Percentiles rank a stretch among this genome's conserved stretches.
Conservation (phyloP, 345 rosid genomes). For the Bruguiera gymnorhiza region DNA sequence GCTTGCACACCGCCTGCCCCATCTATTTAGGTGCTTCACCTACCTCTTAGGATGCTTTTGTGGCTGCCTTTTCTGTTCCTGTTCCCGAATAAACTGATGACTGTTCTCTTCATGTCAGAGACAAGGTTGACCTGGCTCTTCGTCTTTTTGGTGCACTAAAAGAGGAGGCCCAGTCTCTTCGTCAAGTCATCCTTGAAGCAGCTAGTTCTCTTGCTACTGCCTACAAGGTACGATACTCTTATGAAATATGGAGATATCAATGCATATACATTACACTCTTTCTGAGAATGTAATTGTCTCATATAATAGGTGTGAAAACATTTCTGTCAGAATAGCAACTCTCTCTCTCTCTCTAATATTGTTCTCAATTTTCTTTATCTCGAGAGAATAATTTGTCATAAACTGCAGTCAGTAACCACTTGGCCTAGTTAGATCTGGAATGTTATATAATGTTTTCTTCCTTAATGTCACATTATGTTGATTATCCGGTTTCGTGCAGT, state of each 20-base stretch:
- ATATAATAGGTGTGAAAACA: too few relatives aligned
- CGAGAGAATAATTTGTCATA: too few relatives aligned
- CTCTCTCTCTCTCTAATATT: too few relatives aligned
- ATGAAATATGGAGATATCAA: too few relatives aligned
- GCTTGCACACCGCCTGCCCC: conserved; percentile 84
- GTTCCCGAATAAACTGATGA: conserved; percentile 10
- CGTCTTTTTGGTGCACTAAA: conserved; percentile 88
- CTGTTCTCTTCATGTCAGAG: conserved; percentile 46
- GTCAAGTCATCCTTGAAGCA: conserved; percentile 79
- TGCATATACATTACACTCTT: too few relatives aligned
- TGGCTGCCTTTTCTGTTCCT: conserved; percentile 21
- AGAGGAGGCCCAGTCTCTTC: conserved; percentile 66
- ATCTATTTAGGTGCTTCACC: conserved; percentile 73
- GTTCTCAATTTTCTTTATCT: too few relatives aligned
- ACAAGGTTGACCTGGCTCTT: conserved; percentile 83
- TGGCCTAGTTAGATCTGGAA: neutral
- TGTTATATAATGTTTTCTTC: neutral
- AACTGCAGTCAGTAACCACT: neutral
- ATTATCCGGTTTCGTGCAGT: too few relatives aligned
- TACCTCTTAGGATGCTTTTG: conserved; percentile 12
- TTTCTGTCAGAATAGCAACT: too few relatives aligned
- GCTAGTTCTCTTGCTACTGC: conserved; percentile 75
- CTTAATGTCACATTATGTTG: neutral
- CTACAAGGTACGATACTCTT: conserved; percentile 50
- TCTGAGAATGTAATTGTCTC: too few relatives aligned